Evolutionary conservation across 768 basidiomycete genomes (phyloP), one percentile per base, ranked within the genome.

Genomic region (Infundibulicybe gibba): DNA sequence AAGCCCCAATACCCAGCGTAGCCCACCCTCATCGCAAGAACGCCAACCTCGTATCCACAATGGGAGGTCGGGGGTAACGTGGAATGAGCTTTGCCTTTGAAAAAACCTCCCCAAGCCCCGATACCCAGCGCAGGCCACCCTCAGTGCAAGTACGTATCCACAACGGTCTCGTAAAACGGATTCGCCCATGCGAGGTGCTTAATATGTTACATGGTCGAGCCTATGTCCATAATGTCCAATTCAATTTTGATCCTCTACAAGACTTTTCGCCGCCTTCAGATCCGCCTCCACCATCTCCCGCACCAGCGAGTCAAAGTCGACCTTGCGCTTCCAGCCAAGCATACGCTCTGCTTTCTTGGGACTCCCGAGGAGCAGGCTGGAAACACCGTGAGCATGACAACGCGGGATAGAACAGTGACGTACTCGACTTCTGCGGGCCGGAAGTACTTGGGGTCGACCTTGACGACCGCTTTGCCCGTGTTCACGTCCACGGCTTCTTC

Each of bases 401-500:
- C 30, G 19, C 14, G 35, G 25, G 32, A 20, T 30, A 44, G 25
- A 34, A 32, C 40, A 17, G 52, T 12, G 4, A 84, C 88, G 52
- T 59, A 91, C 85, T 94, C 92, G 68, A 95, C 92, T 81, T 94
- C 91, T n/a, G 90, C 89, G 6, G 91, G 91, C 64, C 94, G 87
- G 87, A 94, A 97, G 75, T 97, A 95, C 54, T 75, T 75, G 19
- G 87, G 63, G 67, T 98, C 95, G 33, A 97, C 81, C 58, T 83
- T 85, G 57, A 97, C 92, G 41, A 95, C 68, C 32, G 77, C 76
- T 54, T 77, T 83, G 54, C 80, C 81, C 2, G 83, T 83, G 62
- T 84, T 76, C 51, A 68, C 57, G 61, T 92, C 82, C 45, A 81
- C 77, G 44, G 87, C 92, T 54, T 89, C 78, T 65, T 94, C 92